phyloP scores from a whole-genome alignment of 2,329 filamentous ascomycete genomes.

The Aspergillus uvarum region DNA sequence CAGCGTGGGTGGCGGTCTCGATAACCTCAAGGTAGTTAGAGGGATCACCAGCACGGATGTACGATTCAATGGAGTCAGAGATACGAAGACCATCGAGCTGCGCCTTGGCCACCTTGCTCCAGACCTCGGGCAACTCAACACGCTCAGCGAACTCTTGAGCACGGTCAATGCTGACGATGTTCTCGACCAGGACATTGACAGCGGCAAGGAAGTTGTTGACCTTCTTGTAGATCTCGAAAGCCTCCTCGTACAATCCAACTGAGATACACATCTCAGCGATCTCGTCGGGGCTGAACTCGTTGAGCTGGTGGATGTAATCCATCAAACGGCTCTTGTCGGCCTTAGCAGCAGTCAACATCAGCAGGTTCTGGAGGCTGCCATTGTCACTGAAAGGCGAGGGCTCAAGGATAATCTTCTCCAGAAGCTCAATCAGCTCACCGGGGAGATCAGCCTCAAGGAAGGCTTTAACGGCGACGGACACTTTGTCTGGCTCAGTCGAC shows the following conservation, averaged over 20 bases:
- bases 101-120: constrained; percentile 97
- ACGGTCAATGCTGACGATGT: constrained; percentile 96
- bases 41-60: constrained; percentile 91
- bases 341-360: constrained; percentile 95
- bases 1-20: constrained; percentile 89
- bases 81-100: constrained; percentile 95
- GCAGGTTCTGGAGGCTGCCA: constrained; percentile 88
- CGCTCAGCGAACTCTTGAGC: constrained; percentile 94
- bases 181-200: constrained; percentile 87
- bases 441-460: constrained; percentile 91
- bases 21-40: constrained; percentile 95
- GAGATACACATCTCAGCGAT: constrained; percentile 92
- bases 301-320: constrained; percentile 91
- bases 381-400: constrained; percentile 99
- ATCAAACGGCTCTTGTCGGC: constrained; percentile 93
- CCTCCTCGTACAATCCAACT: constrained; percentile 92
- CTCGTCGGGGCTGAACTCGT: constrained; percentile 86
- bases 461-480: constrained; percentile 88
- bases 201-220: constrained; percentile 83
- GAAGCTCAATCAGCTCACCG: constrained; percentile 89
- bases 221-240: constrained; percentile 99
- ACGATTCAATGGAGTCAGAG: constrained; percentile 89
- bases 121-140: constrained; percentile 90
- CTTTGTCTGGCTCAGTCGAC: constrained; percentile 88
- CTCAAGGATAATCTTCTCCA: constrained; percentile 99